Base-by-base conservation (phyloP, 352 stramenopile species). In the Pythium grandisporangium region DNA sequence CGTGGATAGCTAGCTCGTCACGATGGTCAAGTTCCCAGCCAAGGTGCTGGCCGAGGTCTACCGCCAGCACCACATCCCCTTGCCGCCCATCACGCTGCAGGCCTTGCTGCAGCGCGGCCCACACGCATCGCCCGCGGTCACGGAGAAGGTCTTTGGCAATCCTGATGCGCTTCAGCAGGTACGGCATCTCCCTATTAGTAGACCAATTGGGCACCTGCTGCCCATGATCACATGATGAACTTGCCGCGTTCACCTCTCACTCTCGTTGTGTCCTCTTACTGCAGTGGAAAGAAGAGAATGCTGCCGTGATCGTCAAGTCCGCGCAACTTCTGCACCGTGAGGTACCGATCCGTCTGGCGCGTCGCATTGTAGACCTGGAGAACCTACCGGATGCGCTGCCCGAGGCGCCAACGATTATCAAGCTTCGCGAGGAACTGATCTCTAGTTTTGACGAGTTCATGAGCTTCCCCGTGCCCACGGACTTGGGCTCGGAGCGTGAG, bases 1-100 rank as follows among this genome's bases (percentile, higher is more conserved):
- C 26, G 24, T n/a, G 23, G n/a, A n/a, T n/a, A n/a, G n/a, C n/a
- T n/a, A n/a, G n/a, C 17, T n/a, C 7, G 22, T 29, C 25, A 47
- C 37, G 40, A 55, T 61, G 43, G 51, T 40, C 46, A 70, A 68
- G 36, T 70, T 66, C 33, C 58, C 56, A 34, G 58, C 71, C 35
- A 82, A 82, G 48, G 71, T 88, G 34, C 51, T 91, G 46, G 68
- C 77, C 12, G 77, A 88, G 49, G 76, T 91, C 39, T 88, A 91
- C 52, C 77, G 77, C 55, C 62, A 82, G 52, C 77, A 91, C 52
- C 72, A 91, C 55, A 74, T 91, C 38, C 77, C 77, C 34, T 48
- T 88, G 51, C 74, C 74, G 19, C 67, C 74, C 13, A 91, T 91
- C 56, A 91, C 77, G 49, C 62, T 91, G 47, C 70, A 85, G 53